Evolutionary conservation across 2,329 filamentous ascomycete genomes (phyloP).

Genomic region (Berkeleyomyces rouxiae): DNA sequence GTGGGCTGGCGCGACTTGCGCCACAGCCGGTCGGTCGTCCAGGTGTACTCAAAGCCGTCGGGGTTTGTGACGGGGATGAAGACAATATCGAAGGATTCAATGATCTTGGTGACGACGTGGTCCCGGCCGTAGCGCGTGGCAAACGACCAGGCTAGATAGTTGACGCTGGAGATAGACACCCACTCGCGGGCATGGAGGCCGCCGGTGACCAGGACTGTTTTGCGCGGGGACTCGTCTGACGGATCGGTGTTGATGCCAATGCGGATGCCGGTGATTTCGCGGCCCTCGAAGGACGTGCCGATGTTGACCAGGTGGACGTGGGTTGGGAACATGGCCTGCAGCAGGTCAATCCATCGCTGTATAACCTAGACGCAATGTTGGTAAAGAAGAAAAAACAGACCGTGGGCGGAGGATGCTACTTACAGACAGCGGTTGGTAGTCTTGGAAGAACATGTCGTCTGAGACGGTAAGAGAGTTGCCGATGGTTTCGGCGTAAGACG

Average conservation of each 20-base stretch:
- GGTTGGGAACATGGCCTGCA: constrained; percentile 77
- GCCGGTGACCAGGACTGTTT: constrained; percentile 67
- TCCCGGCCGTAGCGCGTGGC: constrained; percentile 68
- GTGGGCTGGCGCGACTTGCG: constrained; percentile 85
- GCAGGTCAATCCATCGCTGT: constrained; percentile 76
- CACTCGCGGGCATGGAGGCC: constrained; percentile 91
- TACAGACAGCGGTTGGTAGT: constrained; percentile 74
- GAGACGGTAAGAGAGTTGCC: constrained; percentile 14
- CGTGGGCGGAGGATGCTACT: constrained; percentile 15
- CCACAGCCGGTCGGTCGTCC: constrained; percentile 84
- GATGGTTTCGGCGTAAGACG: background rate
- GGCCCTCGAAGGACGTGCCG: constrained; percentile 75
- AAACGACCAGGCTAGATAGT: constrained; percentile 76
- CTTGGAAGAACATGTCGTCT: constrained; percentile 75
- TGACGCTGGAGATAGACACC: constrained; percentile 85
- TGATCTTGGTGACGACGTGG: constrained; percentile 53
- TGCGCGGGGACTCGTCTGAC: constrained; percentile 36
- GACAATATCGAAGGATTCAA: constrained; percentile 74
- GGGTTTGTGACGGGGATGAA: constrained; percentile 83
- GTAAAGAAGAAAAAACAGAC: background rate
- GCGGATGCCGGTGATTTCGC: constrained; percentile 67
- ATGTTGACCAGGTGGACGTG: constrained; percentile 59
- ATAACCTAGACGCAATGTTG: constrained; percentile 30
- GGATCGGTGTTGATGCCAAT: constrained; percentile 38
- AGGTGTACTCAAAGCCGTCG: constrained; percentile 87